Conservation (phyloP, 2,329 filamentous ascomycete species). For the Trichoderma koningiopsis region DNA sequence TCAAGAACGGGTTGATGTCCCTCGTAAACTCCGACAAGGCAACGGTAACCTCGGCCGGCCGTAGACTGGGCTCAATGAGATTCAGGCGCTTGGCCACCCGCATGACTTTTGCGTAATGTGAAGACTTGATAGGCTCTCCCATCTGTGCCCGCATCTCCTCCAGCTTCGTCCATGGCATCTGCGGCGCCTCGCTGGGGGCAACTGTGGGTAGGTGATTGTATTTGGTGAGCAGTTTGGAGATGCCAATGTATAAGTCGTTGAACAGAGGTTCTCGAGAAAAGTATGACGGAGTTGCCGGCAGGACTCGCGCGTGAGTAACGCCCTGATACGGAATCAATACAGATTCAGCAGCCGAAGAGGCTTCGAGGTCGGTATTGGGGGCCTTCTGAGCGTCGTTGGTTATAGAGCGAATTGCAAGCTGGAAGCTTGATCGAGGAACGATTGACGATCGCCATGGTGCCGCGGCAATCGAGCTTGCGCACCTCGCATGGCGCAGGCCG, state of each 20-base stretch:
- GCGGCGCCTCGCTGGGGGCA: constrained; percentile 65
- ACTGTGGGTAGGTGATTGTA: constrained; percentile 74
- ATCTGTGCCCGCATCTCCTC: constrained; percentile 71
- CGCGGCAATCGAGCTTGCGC: constrained; percentile 36
- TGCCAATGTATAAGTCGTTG: constrained; percentile 77
- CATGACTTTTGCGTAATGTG: constrained; percentile 78
- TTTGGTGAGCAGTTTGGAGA: constrained; percentile 71
- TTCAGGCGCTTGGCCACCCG: constrained; percentile 78
- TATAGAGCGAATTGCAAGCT: constrained; percentile 34
- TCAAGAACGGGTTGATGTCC: constrained; percentile 69
- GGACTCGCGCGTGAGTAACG: constrained; percentile 64
- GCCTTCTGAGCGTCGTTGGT: constrained; percentile 29
- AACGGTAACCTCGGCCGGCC: constrained; percentile 67
- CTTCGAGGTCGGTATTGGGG: constrained; percentile 25
- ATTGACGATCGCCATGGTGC: constrained; percentile 37
- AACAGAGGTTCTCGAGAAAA: constrained; percentile 85
- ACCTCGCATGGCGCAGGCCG: constrained; percentile 42
- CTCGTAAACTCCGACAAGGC: constrained; percentile 73
- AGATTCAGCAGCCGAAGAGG: constrained; percentile 30
- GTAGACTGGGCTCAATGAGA: constrained; percentile 76
- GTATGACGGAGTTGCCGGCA: constrained; percentile 89
- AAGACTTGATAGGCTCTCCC: constrained; percentile 72
- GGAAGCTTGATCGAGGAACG: constrained; percentile 32
- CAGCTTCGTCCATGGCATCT: constrained; percentile 78
- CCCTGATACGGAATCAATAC: constrained; percentile 38